Percentiles rank a stretch among this genome's conserved stretches.
Evolutionary conservation across 2,329 filamentous ascomycete genomes (phyloP).

Genomic region (Triangularia verruculosa): DNA sequence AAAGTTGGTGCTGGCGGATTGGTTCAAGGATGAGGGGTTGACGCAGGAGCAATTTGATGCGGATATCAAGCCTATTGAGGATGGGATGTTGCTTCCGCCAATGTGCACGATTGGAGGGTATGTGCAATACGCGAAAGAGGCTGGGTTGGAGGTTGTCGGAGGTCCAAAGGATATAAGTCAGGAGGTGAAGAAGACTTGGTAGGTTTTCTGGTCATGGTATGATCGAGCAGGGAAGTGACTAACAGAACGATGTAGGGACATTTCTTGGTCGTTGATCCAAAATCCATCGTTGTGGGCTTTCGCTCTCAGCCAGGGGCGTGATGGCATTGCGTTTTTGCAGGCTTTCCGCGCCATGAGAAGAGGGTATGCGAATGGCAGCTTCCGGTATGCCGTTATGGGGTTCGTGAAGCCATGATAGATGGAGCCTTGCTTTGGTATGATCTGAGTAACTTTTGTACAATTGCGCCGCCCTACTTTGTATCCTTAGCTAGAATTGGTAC

Average conservation of each 20-base stretch:
- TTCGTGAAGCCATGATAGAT: constrained; percentile 44
- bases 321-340: constrained; percentile 59
- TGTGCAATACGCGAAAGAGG: constrained; percentile 46
- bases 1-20: constrained; percentile 57
- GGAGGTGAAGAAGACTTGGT: constrained; percentile 60
- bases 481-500: constrained; percentile 5
- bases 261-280: constrained; percentile 59
- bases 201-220: constrained; percentile 25
- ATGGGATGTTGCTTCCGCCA: constrained; percentile 59
- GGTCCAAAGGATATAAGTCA: constrained; percentile 55
- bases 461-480: not conserved
- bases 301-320: constrained; percentile 57
- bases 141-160: constrained; percentile 44
- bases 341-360: constrained; percentile 60
- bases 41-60: constrained; percentile 42
- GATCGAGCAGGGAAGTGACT: not conserved
- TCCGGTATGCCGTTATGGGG: constrained; percentile 57
- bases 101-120: constrained; percentile 54
- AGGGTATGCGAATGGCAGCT: constrained; percentile 57
- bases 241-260: constrained; percentile 47
- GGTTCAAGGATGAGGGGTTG: constrained; percentile 55
- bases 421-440: not conserved
- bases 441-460: constrained; percentile 2
- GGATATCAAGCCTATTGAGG: constrained; percentile 60
- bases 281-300: constrained; percentile 60